phyloP scores from a whole-genome alignment of 345 rosid genomes.

The Salix exigua region DNA sequence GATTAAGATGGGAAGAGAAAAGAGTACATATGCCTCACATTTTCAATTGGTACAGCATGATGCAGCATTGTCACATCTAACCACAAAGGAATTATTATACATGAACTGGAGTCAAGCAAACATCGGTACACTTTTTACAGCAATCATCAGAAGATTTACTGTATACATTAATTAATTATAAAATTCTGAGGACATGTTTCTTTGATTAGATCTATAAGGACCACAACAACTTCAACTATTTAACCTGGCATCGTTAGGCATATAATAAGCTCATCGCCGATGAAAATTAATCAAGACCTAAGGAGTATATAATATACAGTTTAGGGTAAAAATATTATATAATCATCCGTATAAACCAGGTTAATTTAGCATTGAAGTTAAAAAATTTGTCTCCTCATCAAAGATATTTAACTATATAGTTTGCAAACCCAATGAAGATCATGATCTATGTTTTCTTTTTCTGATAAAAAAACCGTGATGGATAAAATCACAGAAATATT shows the following conservation, averaged over 20 bases:
- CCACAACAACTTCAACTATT: background rate
- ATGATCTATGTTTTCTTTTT: conserved; percentile 17
- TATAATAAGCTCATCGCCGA: background rate
- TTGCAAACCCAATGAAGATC: conserved; percentile 22
- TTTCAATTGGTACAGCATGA: too few species aligned
- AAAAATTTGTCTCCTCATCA: background rate
- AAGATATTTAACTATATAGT: background rate
- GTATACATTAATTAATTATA: too few species aligned
- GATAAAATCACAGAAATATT: background rate
- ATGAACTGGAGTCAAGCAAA: too few species aligned
- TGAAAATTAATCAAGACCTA: background rate
- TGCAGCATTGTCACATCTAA: too few species aligned
- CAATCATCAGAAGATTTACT: too few species aligned
- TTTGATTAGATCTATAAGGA: background rate
- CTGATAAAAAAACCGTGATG: background rate
- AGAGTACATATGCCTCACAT: too few species aligned
- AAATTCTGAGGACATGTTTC: background rate
- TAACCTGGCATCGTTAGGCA: background rate
- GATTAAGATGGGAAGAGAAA: too few species aligned
- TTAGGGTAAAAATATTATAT: background rate
- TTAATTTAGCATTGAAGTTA: background rate
- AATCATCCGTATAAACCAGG: background rate
- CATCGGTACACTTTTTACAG: too few species aligned
- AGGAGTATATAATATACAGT: background rate
- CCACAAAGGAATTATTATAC: too few species aligned